phyloP scores from a whole-genome alignment of 257 asterid species.

The Primulina tabacum region DNA sequence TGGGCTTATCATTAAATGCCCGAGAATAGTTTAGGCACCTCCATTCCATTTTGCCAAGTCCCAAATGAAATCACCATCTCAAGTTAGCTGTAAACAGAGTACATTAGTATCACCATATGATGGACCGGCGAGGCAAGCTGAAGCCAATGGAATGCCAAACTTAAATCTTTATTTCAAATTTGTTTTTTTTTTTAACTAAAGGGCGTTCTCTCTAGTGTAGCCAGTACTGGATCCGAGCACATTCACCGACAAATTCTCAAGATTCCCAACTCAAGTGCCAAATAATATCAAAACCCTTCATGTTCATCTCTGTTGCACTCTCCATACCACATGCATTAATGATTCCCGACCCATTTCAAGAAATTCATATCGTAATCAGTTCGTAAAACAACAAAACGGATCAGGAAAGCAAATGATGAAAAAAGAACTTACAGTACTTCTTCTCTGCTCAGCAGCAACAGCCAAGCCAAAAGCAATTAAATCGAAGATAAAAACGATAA shows the following conservation, averaged over 20 bases:
- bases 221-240: neutral
- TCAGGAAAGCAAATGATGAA: neutral
- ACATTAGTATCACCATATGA: too few species aligned
- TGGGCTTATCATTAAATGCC: too few species aligned
- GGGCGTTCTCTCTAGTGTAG: neutral
- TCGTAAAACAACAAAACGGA: neutral
- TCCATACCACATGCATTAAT: neutral
- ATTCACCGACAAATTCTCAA: neutral
- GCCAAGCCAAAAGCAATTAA: conserved; percentile 66
- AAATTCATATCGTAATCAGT: too few species aligned
- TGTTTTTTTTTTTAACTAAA: neutral
- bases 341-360: neutral
- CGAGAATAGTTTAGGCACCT: too few species aligned
- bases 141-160: too few species aligned
- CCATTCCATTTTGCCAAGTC: too few species aligned
- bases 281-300: too few species aligned
- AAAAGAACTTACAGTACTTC: conserved; percentile 43
- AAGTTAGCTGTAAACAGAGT: too few species aligned
- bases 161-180: neutral
- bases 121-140: too few species aligned
- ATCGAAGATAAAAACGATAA: conserved; percentile 46
- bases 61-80: too few species aligned
- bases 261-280: neutral
- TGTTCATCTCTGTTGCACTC: neutral
- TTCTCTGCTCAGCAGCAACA: conserved; percentile 67